Percentiles rank a stretch among this genome's conserved stretches.
Conservation (phyloP, 2,329 filamentous ascomycete species). For the Exophiala oligosperma region DNA sequence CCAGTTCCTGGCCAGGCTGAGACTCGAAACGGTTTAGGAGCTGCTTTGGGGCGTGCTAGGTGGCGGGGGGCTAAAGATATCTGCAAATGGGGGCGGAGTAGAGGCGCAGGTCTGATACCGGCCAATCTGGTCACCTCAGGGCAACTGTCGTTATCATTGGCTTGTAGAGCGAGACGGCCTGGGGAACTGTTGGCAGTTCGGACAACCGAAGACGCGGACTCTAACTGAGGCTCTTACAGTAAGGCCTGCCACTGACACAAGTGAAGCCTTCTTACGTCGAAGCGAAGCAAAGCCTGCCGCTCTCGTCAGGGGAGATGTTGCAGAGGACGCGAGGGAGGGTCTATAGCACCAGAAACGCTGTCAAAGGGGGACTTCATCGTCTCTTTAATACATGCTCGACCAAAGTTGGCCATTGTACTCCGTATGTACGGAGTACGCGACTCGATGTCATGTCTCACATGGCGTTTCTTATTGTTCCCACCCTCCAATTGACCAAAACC, state of each 20-base stretch:
- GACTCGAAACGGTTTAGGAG: conserved; percentile 20
- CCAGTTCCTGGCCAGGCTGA: conserved; percentile 11
- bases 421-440: too few relatives aligned
- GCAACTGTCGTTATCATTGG: conserved; percentile 15
- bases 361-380: neutral
- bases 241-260: conserved; percentile 15
- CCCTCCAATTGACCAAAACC: conserved; percentile 1
- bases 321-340: conserved; percentile 13
- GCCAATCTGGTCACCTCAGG: conserved; percentile 15
- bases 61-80: conserved; percentile 28
- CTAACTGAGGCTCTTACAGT: neutral
- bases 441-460: conserved; percentile 19
- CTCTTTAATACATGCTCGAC: conserved; percentile 2
- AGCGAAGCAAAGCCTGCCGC: neutral
- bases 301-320: neutral
- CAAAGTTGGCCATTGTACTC: neutral
- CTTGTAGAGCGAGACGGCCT: conserved; percentile 1
- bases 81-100: conserved; percentile 25
- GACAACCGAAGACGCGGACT: conserved; percentile 1
- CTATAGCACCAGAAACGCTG: neutral
- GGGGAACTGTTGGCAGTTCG: conserved; percentile 1
- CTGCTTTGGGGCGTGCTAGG: conserved; percentile 7
- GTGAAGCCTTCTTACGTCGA: neutral
- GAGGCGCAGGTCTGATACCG: conserved; percentile 23
- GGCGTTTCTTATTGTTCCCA: conserved; percentile 18